Evolutionary conservation across 768 basidiomycete species (phyloP), one percentile per base, ranked within the genome.

Genomic region (Kwoniella dendrophila): DNA sequence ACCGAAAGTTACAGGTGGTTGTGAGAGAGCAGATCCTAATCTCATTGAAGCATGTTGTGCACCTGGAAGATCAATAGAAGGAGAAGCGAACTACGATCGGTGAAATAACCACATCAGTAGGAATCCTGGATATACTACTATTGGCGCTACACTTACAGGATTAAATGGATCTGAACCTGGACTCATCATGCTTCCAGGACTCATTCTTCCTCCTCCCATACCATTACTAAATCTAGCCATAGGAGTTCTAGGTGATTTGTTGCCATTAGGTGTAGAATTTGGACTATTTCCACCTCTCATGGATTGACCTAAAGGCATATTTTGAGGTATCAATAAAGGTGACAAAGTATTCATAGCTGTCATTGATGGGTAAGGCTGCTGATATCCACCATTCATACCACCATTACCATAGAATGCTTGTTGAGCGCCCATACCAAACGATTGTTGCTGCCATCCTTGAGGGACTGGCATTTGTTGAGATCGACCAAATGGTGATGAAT

Each of bases 111-210:
- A 14, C 41, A 43, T 43, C 41, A 43, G 7, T 3, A n/a, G 12
- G 14, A 27, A 49, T 27, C 36, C 22, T 30, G 7, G 40, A 27
- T 29, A 24, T 18, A 18, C 55, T 5, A n/a, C n/a, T 36, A 33
- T 33, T 10, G 41, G 41, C 6, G 41, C n/a, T n/a, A 10, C n/a
- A 71, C 75, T 66, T 38, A 78, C 77, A 26, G 78, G 78, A 56
- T 79, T 79, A 64, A 79, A 79, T 10, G 78, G 78, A 58, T 79
- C 78, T 4, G 73, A 74, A 22, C 63, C 73, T 7, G 78, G 78
- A 56, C 66, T 69, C 74, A 77, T 77, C 71, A 79, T 71, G 30
- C 69, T 64, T 26, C 66, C 72, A 6, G 75, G 74, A 34, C 66
- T 66, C 63, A 75, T 63, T 22, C 73, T 68, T 4, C 74, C 70